phyloP scores from a whole-genome alignment of 495 filamentous ascomycete species.

The Aspergillus cristatus region DNA sequence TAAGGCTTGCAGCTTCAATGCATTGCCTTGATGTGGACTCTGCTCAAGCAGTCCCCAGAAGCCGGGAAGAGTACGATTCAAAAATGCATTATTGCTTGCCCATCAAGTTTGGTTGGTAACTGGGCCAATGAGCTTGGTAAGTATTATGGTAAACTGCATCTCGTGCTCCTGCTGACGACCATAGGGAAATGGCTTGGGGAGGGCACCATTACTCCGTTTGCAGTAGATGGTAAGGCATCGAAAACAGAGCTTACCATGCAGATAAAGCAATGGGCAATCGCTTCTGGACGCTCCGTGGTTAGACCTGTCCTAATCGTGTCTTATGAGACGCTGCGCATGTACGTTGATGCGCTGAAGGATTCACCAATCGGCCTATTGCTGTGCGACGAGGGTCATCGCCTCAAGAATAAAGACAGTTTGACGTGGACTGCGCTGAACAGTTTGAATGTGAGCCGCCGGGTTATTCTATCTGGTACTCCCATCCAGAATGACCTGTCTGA shows the following conservation, averaged over 20 bases:
- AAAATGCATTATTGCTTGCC: conserved; percentile 98
- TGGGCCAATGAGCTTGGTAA: conserved; percentile 84
- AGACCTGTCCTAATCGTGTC: conserved; percentile 98
- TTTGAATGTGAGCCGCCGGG: conserved; percentile 80
- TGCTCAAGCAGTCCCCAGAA: conserved; percentile 90
- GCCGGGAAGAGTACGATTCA: conserved; percentile 89
- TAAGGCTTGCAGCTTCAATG: conserved; percentile 54
- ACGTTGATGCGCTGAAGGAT: conserved; percentile 78
- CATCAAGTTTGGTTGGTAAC: conserved; percentile 91
- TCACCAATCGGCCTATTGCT: conserved; percentile 86
- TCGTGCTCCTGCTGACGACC: conserved; percentile 5
- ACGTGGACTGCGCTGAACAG: conserved; percentile 86
- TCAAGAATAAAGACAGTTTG: conserved; percentile 95
- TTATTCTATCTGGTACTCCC: conserved; percentile 93
- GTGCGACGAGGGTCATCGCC: conserved; percentile 97
- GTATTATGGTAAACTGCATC: conserved; percentile 1
- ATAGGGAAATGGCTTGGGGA: conserved; percentile 88
- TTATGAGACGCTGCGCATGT: conserved; percentile 89
- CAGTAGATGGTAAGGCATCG: conserved; percentile 90
- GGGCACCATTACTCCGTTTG: conserved; percentile 87
- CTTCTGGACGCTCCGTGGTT: conserved; percentile 80
- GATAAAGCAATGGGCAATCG: conserved; percentile 88
- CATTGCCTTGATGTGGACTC: conserved; percentile 84
- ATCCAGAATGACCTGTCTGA: conserved; percentile 98
- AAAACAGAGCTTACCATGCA: conserved; percentile 88